Base-by-base conservation (phyloP, 1,284 basidiomycete genomes). In the Chiua sp. region DNA sequence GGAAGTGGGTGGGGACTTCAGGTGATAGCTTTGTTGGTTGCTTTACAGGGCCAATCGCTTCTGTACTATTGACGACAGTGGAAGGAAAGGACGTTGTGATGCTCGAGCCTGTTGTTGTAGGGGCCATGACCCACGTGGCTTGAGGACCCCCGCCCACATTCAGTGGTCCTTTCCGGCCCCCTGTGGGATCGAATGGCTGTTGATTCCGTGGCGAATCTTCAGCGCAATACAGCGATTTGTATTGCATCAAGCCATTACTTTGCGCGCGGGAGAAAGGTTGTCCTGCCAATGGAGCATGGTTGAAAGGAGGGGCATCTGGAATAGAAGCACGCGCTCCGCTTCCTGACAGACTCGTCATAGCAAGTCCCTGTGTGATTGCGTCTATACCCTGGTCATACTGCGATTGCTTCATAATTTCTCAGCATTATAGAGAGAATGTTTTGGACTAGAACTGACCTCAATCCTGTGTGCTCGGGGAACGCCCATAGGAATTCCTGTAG, bases 191-290 rank as follows among this genome's bases (percentile, higher is more conserved):
- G 7, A 59, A 65, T 11, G 77, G 76, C 16, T 63, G 68, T 37
- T 73, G 76, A 59, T 81, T 83, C 50, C 79, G 78, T 16, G 84
- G 83, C 6, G 84, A 84, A 18, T 78, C 77, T 48, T 82, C 80
- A 3, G 65, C 64, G 7, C 69, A 60, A 46, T 70, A 59, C 53
- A 52, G 59, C 8, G 75, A 68, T 59, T 81, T 84, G 55, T 68
- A 72, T 64, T 68, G 78, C 30, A 47, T 67, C 61, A 73, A 33
- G n/a, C 71, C 65, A 50, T 65, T 71, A 59, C 79, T 77, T 59
- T 73, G 74, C 20, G 74, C 72, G 26, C 72, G 69, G 32, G 70
- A 66, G 22, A 74, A 71, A 12, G 63, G 56, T n/a, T 71, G 72
- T 23, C 72, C 71, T 49, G 26, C 26, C 26, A 26, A 5, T 26